Evolutionary conservation across 2,329 filamentous ascomycete species (phyloP).

Genomic region (Neurospora sp.): DNA sequence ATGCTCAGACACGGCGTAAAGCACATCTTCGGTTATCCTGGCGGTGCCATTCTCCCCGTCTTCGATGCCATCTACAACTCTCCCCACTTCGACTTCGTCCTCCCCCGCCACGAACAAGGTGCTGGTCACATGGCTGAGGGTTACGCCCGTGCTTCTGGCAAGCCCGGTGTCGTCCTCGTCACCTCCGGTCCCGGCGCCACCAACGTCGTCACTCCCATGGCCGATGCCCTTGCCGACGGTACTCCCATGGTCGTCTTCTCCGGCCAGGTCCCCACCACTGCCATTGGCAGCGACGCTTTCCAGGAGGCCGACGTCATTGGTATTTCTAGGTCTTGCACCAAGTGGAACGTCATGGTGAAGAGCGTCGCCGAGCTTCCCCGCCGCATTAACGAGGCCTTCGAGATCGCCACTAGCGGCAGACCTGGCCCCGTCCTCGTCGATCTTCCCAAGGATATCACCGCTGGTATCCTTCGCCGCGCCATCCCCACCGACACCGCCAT

Average conservation of each 20-base stretch:
- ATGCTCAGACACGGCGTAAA: constrained; percentile 89
- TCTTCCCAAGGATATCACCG: constrained; percentile 92
- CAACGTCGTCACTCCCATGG: constrained; percentile 93
- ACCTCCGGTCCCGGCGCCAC: constrained; percentile 95
- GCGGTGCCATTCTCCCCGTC: constrained; percentile 91
- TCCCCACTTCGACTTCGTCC: constrained; percentile 88
- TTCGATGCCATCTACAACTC: constrained; percentile 99
- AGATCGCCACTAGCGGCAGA: constrained; percentile 89
- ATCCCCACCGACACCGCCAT: constrained; percentile 69
- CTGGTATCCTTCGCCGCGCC: constrained; percentile 67
- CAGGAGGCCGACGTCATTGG: constrained; percentile 93
- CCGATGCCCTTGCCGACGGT: constrained; percentile 90
- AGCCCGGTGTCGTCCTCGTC: constrained; percentile 90
- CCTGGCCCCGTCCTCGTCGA: constrained; percentile 94
- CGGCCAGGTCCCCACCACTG: constrained; percentile 81
- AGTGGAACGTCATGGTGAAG: constrained; percentile 99
- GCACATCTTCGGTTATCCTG: constrained; percentile 89
- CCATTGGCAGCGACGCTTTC: constrained; percentile 93
- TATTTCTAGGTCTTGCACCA: constrained; percentile 90
- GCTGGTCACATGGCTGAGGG: constrained; percentile 98
- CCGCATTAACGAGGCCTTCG: constrained; percentile 94
- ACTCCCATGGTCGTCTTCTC: constrained; percentile 94
- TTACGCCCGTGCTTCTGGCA: constrained; percentile 86
- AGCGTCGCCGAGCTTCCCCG: constrained; percentile 85
- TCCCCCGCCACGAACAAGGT: constrained; percentile 93